A percentile compares a stretch with the other conserved stretches of the same genome.
Conservation (phyloP, 352 stramenopile genomes). For the Pythium biforme region DNA sequence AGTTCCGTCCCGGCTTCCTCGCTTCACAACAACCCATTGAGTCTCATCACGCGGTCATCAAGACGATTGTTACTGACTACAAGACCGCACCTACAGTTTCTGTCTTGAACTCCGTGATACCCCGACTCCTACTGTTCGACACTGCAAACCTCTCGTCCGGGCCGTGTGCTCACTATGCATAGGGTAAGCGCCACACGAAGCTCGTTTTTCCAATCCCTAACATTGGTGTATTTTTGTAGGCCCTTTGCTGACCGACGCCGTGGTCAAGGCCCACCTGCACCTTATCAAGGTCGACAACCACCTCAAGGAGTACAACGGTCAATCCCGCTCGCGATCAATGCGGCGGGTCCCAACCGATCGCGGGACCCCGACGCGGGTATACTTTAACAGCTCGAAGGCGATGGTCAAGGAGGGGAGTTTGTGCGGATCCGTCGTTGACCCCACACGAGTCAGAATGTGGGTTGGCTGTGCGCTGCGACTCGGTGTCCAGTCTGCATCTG, state of each 20-base stretch:
- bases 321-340: background rate
- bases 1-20: background rate
- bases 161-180: background rate
- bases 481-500: background rate
- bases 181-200: background rate
- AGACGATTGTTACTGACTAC: constrained; percentile 2
- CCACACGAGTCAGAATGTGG: background rate
- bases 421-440: background rate
- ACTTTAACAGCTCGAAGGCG: constrained; percentile 5
- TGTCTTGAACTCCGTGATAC: constrained; percentile 3
- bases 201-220: background rate
- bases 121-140: background rate
- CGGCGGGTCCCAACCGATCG: background rate
- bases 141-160: background rate
- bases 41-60: constrained; percentile 3
- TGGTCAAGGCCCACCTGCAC: background rate
- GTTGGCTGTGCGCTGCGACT: background rate
- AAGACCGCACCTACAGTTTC: constrained; percentile 1
- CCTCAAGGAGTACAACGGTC: background rate
- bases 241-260: background rate
- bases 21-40: constrained; percentile 5
- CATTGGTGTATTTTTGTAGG: background rate
- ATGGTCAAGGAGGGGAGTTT: background rate
- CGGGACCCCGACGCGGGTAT: background rate
- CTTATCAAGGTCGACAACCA: background rate